Evolutionary conservation across 257 asterid genomes (phyloP), one percentile per base, ranked within the genome.

Genomic region (Verbascum thapsus): DNA sequence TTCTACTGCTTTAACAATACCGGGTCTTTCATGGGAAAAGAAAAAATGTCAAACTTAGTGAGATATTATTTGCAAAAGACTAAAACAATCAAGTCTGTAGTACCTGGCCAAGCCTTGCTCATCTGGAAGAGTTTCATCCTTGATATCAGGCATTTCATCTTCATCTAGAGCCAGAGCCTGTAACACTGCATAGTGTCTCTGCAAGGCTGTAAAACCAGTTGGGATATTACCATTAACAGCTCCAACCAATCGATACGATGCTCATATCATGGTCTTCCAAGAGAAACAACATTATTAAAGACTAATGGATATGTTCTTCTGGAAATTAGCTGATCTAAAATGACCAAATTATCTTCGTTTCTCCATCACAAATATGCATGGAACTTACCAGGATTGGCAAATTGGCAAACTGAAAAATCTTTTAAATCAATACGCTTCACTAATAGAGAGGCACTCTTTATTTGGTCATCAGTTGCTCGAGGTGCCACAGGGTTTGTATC

Each of bases 161-260:
- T 94, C 99, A 67, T 87, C 95, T 66, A 94, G 80, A 20, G 99
- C 99, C 37, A 94, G 81, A 69, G 99, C 97, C 75, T 94, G 96
- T 72, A 94, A 63, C 50, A 90, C 87, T 20, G 99, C 97, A 72
- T 87, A 90, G 76, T 94, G 99, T 67, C 87, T 90, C 85, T 94
- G 99, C 90, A 94, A 79, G 53, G 95, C 99, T 87, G 83, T 70
- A 73, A 56, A 40, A 58, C 19, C 34, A 65, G 67, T 49, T 52
- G 15, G 20, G 49, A 66, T 44, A 74, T 57, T 61, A 58, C 66
- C 62, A 38, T 57, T 41, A 16, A 15, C 45, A 16, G 37, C 45
- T 34, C 17, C 6, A 44, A 56, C 52, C n/a, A n/a, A n/a, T n/a
- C n/a, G n/a, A n/a, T 53, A 6, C 9, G 40, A 47, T 15, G 19